Evolutionary conservation across 2,329 filamentous ascomycete genomes (phyloP), one percentile per base, ranked within the genome.

Genomic region (Lachnellula willkommii): DNA sequence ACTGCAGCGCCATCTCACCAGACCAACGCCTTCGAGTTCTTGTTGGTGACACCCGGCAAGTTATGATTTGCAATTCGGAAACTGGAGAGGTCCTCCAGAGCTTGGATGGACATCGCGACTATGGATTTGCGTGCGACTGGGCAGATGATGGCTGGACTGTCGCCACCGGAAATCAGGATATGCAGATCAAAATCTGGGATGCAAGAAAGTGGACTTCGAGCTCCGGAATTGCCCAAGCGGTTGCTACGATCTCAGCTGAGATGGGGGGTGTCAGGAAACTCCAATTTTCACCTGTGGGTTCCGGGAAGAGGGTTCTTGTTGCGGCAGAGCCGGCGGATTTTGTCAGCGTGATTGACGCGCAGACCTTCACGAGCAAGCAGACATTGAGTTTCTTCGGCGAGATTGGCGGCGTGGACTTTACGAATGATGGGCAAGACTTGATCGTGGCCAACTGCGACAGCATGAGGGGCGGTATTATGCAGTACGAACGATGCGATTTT

Each of bases 51-150:
- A 76, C 78, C 56, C 73, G 76, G 55, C 77, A 87, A 40, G 82
- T 86, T 0, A 73, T 86, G 50, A 87, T 93, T 65, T 80, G 82
- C 14, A 81, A 89, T 59, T 83, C 88, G 11, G 87, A 89, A 54
- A 83, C 79, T 12, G 84, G 87, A 14, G 73, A 78, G 57, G 75
- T 74, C 54, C 77, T 80, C 60, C 77, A 85, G 62, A 72, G 74
- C 26, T 78, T 92, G 1, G 70, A 74, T 4, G 84, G 85, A 2
- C 87, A 90, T 66, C 76, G 75, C 14, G 88, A 91, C 66, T 88
- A 79, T 62, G 87, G 84, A 2, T 93, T 92, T 65, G 83, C 88
- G 1, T 90, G 87, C 65, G 88, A 87, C 62, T 93, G 89, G 89
- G 85, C 88, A 17, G 83, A 87, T 52, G 85, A 92, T 67, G 88